These are phyloP conservation scores for Aspergillus sp. DNA, from an alignment of 2,329 filamentous ascomycete species.

Conservation along the genomic window DNA sequence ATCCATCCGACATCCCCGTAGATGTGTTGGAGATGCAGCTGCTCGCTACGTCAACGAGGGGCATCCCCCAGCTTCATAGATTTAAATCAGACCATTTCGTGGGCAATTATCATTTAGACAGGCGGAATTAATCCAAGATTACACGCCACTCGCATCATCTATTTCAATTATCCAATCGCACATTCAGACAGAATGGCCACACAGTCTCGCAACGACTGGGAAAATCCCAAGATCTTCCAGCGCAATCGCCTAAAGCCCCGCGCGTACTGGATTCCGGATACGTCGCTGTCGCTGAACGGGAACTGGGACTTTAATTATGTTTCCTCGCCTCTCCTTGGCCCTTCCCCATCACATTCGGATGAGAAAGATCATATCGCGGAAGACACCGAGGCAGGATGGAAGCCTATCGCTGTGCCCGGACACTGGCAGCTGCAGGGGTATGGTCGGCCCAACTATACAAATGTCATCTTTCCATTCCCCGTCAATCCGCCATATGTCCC, in stretches of 20 bases:
- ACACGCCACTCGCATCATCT: too few species aligned
- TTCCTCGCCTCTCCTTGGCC: neutral
- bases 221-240: conserved; percentile 43
- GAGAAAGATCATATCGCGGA: conserved; percentile 48
- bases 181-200: too few species aligned
- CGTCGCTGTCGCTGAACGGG: conserved; percentile 51
- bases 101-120: too few species aligned
- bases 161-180: too few species aligned
- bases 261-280: conserved; percentile 55
- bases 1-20: neutral
- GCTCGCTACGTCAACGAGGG: neutral
- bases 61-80: neutral
- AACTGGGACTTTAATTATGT: conserved; percentile 55
- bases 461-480: conserved; percentile 65
- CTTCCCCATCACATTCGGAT: conserved; percentile 34
- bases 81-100: neutral
- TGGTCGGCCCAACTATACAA: conserved; percentile 68
- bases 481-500: conserved; percentile 64
- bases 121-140: too few species aligned
- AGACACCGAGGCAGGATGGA: neutral
- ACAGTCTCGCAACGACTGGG: conserved; percentile 8
- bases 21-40: neutral
- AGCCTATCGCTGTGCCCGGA: conserved; percentile 59
- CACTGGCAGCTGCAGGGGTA: conserved; percentile 72
- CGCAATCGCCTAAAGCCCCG: conserved; percentile 55